A percentile compares a stretch with the other conserved stretches of the same genome.
Evolutionary conservation across 768 basidiomycete genomes (phyloP).

Genomic region (Hericium erinaceus): DNA sequence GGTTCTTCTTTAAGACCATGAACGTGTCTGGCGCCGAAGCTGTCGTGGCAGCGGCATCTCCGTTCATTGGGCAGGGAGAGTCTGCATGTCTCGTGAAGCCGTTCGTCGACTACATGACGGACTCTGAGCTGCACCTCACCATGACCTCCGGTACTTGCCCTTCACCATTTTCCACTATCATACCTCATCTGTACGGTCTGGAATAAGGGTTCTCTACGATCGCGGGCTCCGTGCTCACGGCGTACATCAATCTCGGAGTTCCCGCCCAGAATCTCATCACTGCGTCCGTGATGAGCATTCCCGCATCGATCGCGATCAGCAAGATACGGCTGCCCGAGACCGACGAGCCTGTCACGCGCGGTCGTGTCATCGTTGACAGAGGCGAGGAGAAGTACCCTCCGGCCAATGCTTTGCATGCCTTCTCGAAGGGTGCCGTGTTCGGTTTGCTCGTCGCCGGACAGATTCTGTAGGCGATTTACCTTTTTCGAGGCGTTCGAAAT

Average conservation of each 20-base stretch:
- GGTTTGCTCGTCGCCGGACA: constrained; percentile 83
- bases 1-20: constrained; percentile 90
- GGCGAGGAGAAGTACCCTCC: constrained; percentile 53
- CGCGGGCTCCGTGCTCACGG: constrained; percentile 80
- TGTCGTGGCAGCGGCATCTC: constrained; percentile 85
- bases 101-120: constrained; percentile 78
- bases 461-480: constrained; percentile 50
- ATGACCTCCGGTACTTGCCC: constrained; percentile 67
- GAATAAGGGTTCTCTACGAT: constrained; percentile 73
- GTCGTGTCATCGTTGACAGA: constrained; percentile 70
- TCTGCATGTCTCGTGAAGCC: constrained; percentile 80
- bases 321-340: constrained; percentile 80
- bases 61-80: constrained; percentile 91
- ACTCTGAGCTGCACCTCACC: constrained; percentile 75
- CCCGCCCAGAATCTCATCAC: constrained; percentile 76
- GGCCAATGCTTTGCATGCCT: constrained; percentile 82
- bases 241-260: constrained; percentile 74
- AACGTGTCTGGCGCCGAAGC: constrained; percentile 93
- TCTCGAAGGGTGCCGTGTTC: constrained; percentile 76
- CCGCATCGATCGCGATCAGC: constrained; percentile 86
- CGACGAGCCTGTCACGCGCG: constrained; percentile 82
- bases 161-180: neutral
- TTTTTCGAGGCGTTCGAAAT: neutral
- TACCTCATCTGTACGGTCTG: neutral
- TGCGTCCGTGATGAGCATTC: constrained; percentile 91